Base-by-base conservation (phyloP, 2,329 filamentous ascomycete species). In the Xylaria polymorpha region DNA sequence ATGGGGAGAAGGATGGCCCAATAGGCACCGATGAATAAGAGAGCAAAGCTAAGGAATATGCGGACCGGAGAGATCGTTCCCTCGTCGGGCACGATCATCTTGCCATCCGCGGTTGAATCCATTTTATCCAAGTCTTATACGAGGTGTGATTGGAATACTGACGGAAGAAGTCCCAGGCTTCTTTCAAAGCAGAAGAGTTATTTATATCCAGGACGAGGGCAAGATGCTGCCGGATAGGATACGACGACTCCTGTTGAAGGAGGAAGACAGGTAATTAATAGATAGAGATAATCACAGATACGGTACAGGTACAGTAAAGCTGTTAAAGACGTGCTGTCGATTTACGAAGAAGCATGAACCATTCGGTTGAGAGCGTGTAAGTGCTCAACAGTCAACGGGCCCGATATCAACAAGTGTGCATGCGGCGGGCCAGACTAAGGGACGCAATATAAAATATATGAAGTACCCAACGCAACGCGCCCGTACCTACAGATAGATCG, bases 11-110 rank as follows among this genome's bases (percentile, higher is more conserved):
- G 71, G 8, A 79, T 72, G 10, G 73, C 71, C 61, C 79, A 77
- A 61, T 82, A 78, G 20, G 75, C 72, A 48, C 74, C 76, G 29
- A 80, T 75, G 58, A 80, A 76, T 1, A 74, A 64, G 12, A 81
- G 71, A 1, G 77, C 73, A 1, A 79, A 72, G 15, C 72, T 73
- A 35, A 81, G 70, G 37, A 81, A 63, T 0, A 74, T 76, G 56
- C 75, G 72, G 9, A 72, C 71, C 3, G 74, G 76, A 25, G 76
- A 77, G 72, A 77, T 74, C 37, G 73, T 75, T 32, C 62, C 71
- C 64, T 75, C 74, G 12, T 72, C 76, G 61, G 70, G 50, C n/a
- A 61, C 69, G 67, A 77, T 71, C 55, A 66, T 66, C 39, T 70
- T 41, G 48, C 66, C 68, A 59, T 56, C 58, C 41, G 29, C 43